These are phyloP conservation scores for Yamadazyma ubonensis DNA, from an alignment of 805 yeast genomes.

Conservation along the genomic window DNA sequence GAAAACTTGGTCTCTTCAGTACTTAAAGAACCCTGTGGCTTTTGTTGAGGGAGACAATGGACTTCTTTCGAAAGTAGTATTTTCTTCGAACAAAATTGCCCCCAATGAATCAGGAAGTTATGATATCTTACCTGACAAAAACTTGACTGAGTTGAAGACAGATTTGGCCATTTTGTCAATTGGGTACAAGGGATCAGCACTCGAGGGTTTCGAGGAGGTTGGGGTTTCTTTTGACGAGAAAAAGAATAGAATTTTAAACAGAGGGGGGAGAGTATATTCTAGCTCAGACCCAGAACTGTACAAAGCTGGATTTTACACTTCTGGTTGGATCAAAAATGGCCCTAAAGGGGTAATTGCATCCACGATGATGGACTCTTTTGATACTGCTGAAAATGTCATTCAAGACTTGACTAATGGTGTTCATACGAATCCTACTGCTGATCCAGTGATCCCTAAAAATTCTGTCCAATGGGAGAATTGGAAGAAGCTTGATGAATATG, in stretches of 20 bases:
- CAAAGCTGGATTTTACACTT: conserved; percentile 59
- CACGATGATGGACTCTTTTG: conserved; percentile 81
- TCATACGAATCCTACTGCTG: conserved; percentile 14
- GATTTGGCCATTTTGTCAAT: conserved; percentile 78
- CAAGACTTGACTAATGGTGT: conserved; percentile 48
- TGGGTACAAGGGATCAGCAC: conserved; percentile 73
- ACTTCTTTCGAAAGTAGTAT: conserved; percentile 45
- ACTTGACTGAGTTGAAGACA: conserved; percentile 32
- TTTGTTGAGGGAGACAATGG: conserved; percentile 41
- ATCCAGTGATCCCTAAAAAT: conserved; percentile 18
- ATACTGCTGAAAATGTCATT: conserved; percentile 64
- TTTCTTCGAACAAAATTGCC: conserved; percentile 47
- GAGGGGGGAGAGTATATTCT: conserved; percentile 29
- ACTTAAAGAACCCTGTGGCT: conserved; percentile 62
- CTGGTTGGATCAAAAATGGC: conserved; percentile 91
- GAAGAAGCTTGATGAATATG: conserved; percentile 55
- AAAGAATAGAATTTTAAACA: conserved; percentile 29
- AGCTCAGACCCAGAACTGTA: conserved; percentile 21
- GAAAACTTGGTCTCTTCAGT: conserved; percentile 67
- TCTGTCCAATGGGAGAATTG: conserved; percentile 65
- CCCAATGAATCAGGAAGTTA: conserved; percentile 39
- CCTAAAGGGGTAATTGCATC: conserved; percentile 89
- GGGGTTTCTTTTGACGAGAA: conserved; percentile 26
- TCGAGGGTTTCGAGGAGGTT: conserved; percentile 53
- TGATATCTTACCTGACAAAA: conserved; percentile 35